Evolutionary conservation across 176 grass and related monocot genomes (phyloP).

Genomic region (Rhipidocladum racemiflorum): DNA sequence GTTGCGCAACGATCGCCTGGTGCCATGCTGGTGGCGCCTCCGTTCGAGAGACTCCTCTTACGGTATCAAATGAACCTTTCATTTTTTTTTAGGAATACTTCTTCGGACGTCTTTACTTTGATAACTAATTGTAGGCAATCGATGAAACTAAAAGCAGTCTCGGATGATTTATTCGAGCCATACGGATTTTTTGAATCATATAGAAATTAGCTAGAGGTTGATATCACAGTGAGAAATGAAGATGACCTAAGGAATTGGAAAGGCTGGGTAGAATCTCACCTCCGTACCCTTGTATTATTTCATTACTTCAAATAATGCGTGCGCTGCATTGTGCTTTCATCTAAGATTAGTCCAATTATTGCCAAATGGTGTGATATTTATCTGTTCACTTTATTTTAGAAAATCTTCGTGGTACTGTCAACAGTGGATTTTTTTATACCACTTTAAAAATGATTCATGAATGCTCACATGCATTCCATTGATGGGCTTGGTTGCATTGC

Average conservation of each 20-base stretch:
- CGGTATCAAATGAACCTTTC: too few species aligned
- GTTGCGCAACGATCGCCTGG: too few species aligned
- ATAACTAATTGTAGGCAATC: constrained; percentile 61
- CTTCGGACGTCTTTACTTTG: too few species aligned
- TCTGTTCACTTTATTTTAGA: not conserved
- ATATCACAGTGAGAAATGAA: constrained; percentile 72
- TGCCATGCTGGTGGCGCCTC: too few species aligned
- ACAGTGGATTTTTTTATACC: not conserved
- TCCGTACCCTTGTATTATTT: constrained; percentile 70
- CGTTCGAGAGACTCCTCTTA: too few species aligned
- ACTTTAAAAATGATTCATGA: not conserved
- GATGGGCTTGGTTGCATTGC: not conserved
- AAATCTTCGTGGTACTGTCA: not conserved
- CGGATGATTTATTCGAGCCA: constrained; percentile 65
- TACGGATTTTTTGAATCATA: constrained; percentile 94
- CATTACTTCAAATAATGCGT: constrained; percentile 14
- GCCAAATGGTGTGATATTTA: not conserved
- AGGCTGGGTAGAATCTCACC: constrained; percentile 91
- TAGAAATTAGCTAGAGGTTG: constrained; percentile 78
- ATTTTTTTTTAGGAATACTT: too few species aligned
- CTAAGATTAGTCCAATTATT: too few species aligned
- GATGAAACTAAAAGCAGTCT: constrained; percentile 64
- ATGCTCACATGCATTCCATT: not conserved
- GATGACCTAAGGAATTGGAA: constrained; percentile 91
- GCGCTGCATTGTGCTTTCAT: not conserved